Evolutionary conservation across 176 grass and related monocot genomes (phyloP), one percentile per base, ranked within the genome.

Genomic region (Carex myosuroides): DNA sequence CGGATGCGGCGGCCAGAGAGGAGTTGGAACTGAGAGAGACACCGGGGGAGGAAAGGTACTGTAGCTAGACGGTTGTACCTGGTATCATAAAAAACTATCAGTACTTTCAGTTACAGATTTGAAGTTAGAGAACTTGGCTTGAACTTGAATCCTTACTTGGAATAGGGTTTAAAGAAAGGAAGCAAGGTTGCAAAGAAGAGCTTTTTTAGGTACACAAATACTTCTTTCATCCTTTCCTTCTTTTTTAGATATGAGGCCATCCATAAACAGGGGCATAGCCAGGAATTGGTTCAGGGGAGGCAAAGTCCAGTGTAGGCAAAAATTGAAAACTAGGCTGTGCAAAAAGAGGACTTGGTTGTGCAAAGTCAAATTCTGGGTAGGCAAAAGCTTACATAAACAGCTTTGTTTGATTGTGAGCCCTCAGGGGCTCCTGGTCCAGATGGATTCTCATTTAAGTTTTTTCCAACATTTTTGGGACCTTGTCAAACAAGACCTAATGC

Each of bases 1-100:
- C 17, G 55, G 26, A 39, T 63, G 58, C 39, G 80, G 30, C 86
- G 46, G 46, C 79, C 70, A 22, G 85, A 87, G n/a, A 86, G 84
- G 67, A 79, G 85, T 21, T 83, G 54, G 73, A 57, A 74, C 50
- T n/a, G 87, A 59, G 57, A 35, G 33, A 67, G 46, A 59, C 80
- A 82, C 24, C 20, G 41, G 6, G 80, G 46, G 41, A 82, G 80
- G 41, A 67, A 64, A 82, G 80, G 80, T 17, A 82, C 41, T 1
- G 80, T 82, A 48, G 80, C 80, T 16, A 82, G 39, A 3, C 80
- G 80, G 59, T 82, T 82, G 39, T 82, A 46, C 59, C 80, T 82
- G 60, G 20, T 74, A 74, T 76, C 55, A 44, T 20, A 55, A 55
- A 22, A 46, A 21, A 74, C 5, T 70, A 39, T 41, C 35, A 70